Evolutionary conservation across 1,139 yeast species (phyloP), one percentile per base, ranked within the genome.

Genomic region (Williopsis jadinii): DNA sequence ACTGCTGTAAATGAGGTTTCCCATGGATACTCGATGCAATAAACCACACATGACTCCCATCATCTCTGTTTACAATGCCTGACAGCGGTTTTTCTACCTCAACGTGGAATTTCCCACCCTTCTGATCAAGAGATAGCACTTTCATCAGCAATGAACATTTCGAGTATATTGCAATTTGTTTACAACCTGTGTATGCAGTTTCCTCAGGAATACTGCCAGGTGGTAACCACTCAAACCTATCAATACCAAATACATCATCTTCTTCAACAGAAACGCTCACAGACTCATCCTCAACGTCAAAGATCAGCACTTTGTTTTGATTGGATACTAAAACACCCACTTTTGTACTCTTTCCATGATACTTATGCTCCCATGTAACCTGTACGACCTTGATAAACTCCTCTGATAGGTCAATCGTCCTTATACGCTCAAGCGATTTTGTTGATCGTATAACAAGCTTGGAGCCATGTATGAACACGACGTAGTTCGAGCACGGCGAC

Each of bases 241-340:
- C 47, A 8, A 52, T 42, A 0, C 52, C 54, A 37, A 49, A 48
- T 6, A 45, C 24, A 8, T 43, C 48, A 32, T 46, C 51, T 26
- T 48, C 54, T 12, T n/a, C 15, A 10, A 52, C 47, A 10, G 30
- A 30, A 9, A 49, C 44, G 30, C 44, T 42, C 13, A 49, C 42
- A 3, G 36, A 28, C 4, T 41, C 44, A 29, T 50, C 52, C 11
- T 30, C 32, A 5, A 43, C 41, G 32, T 50, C 52, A 19, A 39
- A 41, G 3, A 52, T 33, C 15, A 41, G 34, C 3, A 49, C 40
- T 9, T 32, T 9, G 9, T 19, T n/a, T 10, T 36, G 33, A 8
- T 41, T 40, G 8, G 35, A 41, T 5, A 50, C 9, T 19, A 50
- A 35, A 1, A 49, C 40, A 2, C 50, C 53, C 9, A 51, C 6